Evolutionary conservation across 208 protist genomes (phyloP), one percentile per base, ranked within the genome.

Genomic region (Acanthamoeba royreba): DNA sequence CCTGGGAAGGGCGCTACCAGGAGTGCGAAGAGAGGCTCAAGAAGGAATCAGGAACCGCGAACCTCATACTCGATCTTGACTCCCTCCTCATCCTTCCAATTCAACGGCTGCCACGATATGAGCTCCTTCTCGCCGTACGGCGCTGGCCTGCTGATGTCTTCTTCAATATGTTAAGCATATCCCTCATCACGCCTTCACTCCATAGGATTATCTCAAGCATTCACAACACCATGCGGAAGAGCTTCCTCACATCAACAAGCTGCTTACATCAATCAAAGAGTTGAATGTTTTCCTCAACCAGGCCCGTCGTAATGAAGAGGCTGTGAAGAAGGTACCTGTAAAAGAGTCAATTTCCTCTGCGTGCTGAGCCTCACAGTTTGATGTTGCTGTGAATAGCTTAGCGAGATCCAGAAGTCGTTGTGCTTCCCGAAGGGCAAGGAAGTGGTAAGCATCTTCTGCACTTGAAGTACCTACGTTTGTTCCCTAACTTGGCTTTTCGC

Each of bases 171-270:
- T 19, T 85, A 13, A 85, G 42, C 74, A 45, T 85, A 53, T 42
- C 9, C 4, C 22, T 35, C 55, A 33, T 2, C 55, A 63, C 55
- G 55, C 15, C 52, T 1, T 2, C 4, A 58, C 52, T 19, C 52
- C n/a, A 79, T n/a, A 83, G 72, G 72, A 83, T 15, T 83, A 83
- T 19, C 31, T 83, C n/a, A 83, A 83, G 72, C 43, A 83, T 31
- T 83, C 72, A 43, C 42, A 35, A 7, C 13, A 28, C n/a, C 28
- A 83, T 9, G 5, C 42, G 5, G 72, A 46, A 25, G 72, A 83
- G 72, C 72, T 53, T 38, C 72, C 72, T 31, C 72, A 43, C 9
- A 83, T 83, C 43, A 19, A 52, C 0, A 47, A 52, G 42, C 42
- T 83, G 40, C 72, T 83, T 22, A 53, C 72, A n/a, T 47, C 72